Conservation (phyloP, 73 alveolate species). For the Paramecium sonneborni region DNA sequence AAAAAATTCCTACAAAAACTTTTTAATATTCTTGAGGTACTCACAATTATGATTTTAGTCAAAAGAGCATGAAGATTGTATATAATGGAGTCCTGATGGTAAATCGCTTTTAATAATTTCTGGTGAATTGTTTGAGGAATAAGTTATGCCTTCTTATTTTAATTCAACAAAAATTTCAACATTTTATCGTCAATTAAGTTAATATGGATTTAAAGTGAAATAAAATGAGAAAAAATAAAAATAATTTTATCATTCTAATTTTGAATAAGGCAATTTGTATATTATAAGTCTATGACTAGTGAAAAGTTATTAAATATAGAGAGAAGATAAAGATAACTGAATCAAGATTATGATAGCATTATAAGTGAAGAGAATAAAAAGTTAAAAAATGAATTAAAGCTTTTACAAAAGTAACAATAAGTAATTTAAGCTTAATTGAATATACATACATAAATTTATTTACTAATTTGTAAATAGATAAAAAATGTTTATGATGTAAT, state of each 20-base stretch:
- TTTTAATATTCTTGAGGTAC: neutral
- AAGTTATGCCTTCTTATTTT: neutral
- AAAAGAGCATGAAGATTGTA: neutral
- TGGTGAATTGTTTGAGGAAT: neutral
- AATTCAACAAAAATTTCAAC: neutral
- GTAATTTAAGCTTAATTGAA: neutral
- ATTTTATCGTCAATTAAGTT: neutral
- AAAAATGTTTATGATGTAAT: neutral
- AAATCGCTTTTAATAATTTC: neutral
- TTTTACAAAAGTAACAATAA: neutral
- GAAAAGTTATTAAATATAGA: neutral
- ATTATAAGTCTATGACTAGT: neutral
- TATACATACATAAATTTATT: neutral
- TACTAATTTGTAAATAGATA: neutral
- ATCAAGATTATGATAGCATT: neutral
- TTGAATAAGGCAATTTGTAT: neutral
- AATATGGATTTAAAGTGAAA: neutral
- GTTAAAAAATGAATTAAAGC: neutral
- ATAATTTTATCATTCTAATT: neutral
- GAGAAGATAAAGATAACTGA: neutral
- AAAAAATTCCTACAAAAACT: neutral
- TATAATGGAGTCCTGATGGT: neutral
- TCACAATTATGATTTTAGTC: neutral
- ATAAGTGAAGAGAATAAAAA: neutral
- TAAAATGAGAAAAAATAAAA: neutral